Conservation (phyloP, 495 filamentous ascomycete species). For the Penicillium pancosmium region DNA sequence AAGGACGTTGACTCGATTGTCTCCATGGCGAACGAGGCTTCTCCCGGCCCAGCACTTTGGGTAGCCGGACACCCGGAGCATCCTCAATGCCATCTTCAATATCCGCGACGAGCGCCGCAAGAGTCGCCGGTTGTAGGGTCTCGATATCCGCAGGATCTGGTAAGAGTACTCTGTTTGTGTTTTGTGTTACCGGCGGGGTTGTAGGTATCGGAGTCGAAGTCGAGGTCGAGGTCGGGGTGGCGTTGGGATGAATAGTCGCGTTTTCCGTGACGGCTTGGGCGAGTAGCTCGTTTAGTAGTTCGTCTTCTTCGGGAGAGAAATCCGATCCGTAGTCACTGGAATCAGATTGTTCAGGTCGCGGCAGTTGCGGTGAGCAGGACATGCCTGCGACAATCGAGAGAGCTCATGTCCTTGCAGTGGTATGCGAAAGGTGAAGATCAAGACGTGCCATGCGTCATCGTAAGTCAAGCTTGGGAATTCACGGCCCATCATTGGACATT, state of each 20-base stretch:
- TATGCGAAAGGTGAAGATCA: constrained; percentile 9
- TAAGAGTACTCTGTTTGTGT: constrained; percentile 11
- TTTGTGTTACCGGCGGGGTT: constrained; percentile 12
- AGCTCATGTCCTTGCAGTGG: constrained; percentile 25
- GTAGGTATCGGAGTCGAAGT: constrained; percentile 6
- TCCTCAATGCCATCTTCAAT: constrained; percentile 43
- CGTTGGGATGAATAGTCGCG: constrained; percentile 24
- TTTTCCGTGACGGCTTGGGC: constrained; percentile 33
- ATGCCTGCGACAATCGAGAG: constrained; percentile 36
- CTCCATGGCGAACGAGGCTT: constrained; percentile 40
- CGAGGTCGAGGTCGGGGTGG: constrained; percentile 17
- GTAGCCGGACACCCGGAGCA: constrained; percentile 34
- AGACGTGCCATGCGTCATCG: constrained; percentile 19
- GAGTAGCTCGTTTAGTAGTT: constrained; percentile 51
- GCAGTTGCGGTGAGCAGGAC: constrained; percentile 36
- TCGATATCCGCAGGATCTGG: constrained; percentile 9
- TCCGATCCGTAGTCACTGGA: constrained; percentile 70
- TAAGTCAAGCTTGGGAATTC: constrained; percentile 8
- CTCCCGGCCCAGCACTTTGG: constrained; percentile 47
- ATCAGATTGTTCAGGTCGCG: constrained; percentile 18
- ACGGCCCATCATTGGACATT: constrained; percentile 5
- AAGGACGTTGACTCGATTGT: constrained; percentile 22
- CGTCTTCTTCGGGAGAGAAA: constrained; percentile 65
- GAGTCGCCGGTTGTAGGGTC: constrained; percentile 14
- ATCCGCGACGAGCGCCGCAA: constrained; percentile 27